Percentiles rank a stretch among this genome's conserved stretches.
These are phyloP conservation scores for Mucor racemosus DNA, from an alignment of 371 early-diverging fungal genomes.

Conservation along the genomic window DNA sequence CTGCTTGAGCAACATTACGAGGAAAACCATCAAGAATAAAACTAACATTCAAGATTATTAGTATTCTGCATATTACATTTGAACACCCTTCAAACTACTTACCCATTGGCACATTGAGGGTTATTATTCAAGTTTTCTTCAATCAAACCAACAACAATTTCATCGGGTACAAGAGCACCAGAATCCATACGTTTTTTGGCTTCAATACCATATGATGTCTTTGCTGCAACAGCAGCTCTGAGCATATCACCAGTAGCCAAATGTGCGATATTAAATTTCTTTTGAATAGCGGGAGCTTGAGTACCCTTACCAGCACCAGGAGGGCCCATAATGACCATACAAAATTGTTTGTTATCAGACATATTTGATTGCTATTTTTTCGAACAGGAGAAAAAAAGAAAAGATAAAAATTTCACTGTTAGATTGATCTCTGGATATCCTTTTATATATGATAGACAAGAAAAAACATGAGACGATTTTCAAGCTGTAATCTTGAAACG, in stretches of 20 bases:
- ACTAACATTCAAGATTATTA: constrained; percentile 30
- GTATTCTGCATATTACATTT: neutral
- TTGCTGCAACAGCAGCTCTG: constrained; percentile 93
- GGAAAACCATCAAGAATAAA: constrained; percentile 99
- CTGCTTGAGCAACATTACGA: constrained; percentile 97
- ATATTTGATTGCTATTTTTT: constrained; percentile 47
- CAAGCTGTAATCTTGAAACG: neutral
- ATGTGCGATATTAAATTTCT: constrained; percentile 94
- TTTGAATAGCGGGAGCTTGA: constrained; percentile 95
- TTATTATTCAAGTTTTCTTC: constrained; percentile 92
- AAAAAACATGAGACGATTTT: neutral
- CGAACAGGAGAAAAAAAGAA: constrained; percentile 13
- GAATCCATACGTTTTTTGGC: constrained; percentile 98
- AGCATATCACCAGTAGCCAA: constrained; percentile 99
- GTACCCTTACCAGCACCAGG: constrained; percentile 99
- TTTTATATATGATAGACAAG: neutral
- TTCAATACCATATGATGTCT: constrained; percentile 89
- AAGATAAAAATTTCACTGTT: neutral
- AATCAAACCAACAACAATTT: constrained; percentile 97
- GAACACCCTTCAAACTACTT: neutral
- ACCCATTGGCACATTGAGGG: constrained; percentile 91
- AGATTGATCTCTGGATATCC: neutral
- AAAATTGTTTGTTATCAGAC: constrained; percentile 54
- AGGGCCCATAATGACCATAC: constrained; percentile 98
- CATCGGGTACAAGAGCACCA: constrained; percentile 97